Base-by-base conservation (phyloP, 75 land plant species). In the Larix kaempferi region DNA sequence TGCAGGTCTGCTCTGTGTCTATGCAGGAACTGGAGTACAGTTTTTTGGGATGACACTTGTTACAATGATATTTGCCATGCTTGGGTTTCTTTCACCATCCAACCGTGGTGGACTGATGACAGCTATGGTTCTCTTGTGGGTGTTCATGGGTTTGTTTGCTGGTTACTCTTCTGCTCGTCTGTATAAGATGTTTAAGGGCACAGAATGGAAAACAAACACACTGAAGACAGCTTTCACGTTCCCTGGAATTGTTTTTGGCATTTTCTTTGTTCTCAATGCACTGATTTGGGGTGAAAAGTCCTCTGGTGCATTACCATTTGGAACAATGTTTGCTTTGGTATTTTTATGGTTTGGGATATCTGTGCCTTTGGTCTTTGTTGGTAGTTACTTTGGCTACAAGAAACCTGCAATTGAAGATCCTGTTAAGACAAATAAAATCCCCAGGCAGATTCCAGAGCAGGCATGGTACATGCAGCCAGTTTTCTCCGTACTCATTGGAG, bases 211-310 rank as follows among this genome's bases (percentile, higher is more conserved):
- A 74, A 83, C 78, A n/a, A 75, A 77, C n/a, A 74, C 90, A 21
- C 65, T 88, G 57, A 78, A 79, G 76, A 86, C 90, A 3, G 85
- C 90, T 10, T 83, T 79, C 61, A 79, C 78, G 80, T 86, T 86
- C 65, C 89, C 90, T 54, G 90, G 83, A 7, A 72, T 80, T 69
- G 72, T 77, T 8, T 83, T 83, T 54, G 35, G 25, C 57, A 80
- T 86, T 25, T 88, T 88, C 78, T 86, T 88, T 58, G 55, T 88
- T 22, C 78, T 88, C 56, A 88, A 88, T 74, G 79, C 83, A 26
- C 65, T 88, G 35, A 88, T 88, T 56, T 88, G 89, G 89, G 89
- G 89, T n/a, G 78, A 88, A 58, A 88, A 88, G 49, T 88, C 90
- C 4, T 83, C 85, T 37, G 90, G 90, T 56, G 88, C 82, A 17